Conservation (phyloP, 2,329 filamentous ascomycete species). For the Canariomyces notabilis region DNA sequence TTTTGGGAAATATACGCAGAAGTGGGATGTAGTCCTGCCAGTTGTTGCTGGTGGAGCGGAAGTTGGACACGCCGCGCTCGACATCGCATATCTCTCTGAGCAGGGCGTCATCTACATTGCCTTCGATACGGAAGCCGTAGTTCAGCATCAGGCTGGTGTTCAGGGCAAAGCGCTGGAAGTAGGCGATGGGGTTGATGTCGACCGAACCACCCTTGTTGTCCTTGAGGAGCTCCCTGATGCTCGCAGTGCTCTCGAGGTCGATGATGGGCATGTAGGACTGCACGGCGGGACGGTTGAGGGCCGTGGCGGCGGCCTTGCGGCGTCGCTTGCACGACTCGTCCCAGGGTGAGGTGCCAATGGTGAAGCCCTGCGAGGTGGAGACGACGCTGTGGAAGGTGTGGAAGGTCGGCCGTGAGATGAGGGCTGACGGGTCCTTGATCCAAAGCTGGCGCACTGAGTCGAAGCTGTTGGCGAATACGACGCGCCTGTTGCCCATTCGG, state of each 20-base stretch:
- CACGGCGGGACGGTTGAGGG: constrained; percentile 63
- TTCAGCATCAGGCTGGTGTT: constrained; percentile 75
- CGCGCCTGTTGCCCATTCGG: too few species aligned
- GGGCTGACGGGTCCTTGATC: too few species aligned
- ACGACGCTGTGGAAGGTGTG: constrained; percentile 80
- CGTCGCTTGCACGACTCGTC: constrained; percentile 76
- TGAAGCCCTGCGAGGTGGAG: constrained; percentile 71
- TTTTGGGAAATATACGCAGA: constrained; percentile 58
- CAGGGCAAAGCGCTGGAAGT: constrained; percentile 71
- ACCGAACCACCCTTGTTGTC: constrained; percentile 57
- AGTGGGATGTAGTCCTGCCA: constrained; percentile 82
- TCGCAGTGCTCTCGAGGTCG: constrained; percentile 67
- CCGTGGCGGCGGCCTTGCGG: constrained; percentile 72
- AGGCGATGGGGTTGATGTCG: constrained; percentile 66
- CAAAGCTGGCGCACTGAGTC: too few species aligned
- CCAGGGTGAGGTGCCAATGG: constrained; percentile 79
- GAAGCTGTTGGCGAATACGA: too few species aligned
- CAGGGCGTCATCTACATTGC: constrained; percentile 61
- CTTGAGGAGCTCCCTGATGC: constrained; percentile 65
- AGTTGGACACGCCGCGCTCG: constrained; percentile 69
- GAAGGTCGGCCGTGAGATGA: constrained; percentile 56
- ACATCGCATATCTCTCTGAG: constrained; percentile 70
- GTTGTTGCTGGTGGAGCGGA: constrained; percentile 75
- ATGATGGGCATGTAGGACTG: constrained; percentile 80
- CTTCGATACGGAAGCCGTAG: constrained; percentile 74